Conservation (phyloP, 2,329 filamentous ascomycete species). For the Trichocomaceae sp. region DNA sequence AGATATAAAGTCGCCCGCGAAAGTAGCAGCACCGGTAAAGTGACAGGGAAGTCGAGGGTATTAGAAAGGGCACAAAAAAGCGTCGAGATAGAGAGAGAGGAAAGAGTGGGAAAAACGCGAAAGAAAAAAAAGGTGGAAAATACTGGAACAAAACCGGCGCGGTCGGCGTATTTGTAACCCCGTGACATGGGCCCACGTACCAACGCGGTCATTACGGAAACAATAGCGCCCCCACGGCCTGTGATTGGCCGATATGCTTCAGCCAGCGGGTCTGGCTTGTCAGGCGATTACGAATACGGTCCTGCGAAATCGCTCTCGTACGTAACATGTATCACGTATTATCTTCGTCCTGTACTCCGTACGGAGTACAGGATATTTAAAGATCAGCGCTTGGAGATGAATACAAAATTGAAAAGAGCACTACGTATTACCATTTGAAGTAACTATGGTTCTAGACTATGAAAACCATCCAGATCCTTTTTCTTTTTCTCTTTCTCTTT, state of each 20-base stretch:
- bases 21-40: neutral
- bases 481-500: no score
- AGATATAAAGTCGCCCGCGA: no score
- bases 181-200: slow-evolving; percentile 12
- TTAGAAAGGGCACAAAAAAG: neutral
- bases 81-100: neutral
- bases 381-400: no score
- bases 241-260: neutral
- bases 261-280: neutral
- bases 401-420: no score
- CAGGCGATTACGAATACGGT: slow-evolving; percentile 3
- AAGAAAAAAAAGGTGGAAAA: slow-evolving; percentile 12
- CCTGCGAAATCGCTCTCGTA: neutral
- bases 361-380: no score
- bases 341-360: neutral
- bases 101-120: slow-evolving; percentile 6
- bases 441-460: no score
- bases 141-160: slow-evolving; percentile 13
- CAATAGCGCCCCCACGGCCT: neutral
- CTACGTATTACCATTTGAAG: no score
- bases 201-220: slow-evolving; percentile 13
- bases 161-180: slow-evolving; percentile 12
- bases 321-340: neutral
- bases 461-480: neutral
- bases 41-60: neutral